Evolutionary conservation across 2,329 filamentous ascomycete species (phyloP), one percentile per base, ranked within the genome.

Genomic region (Gaeumannomyces tritici): DNA sequence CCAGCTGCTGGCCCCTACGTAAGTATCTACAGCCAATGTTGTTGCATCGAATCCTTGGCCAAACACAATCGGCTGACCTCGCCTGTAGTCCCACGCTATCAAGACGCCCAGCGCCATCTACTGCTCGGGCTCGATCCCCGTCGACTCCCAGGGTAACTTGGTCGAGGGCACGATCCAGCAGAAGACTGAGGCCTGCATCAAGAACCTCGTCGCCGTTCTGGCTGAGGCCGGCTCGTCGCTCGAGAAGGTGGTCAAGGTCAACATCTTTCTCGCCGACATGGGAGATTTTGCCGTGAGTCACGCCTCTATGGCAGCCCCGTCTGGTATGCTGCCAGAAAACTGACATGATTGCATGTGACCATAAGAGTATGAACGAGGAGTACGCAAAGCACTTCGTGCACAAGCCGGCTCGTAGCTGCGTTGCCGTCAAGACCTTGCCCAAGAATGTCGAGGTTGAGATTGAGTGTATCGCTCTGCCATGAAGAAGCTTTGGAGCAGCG

Each of bases 221-320:
- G 83, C 86, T 64, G 91, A 88, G 69, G 91, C 92, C 28, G 91
- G 90, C 62, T 93, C 89, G 27, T 85, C 83, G 61, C 83, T 98
- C 64, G 77, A 84, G 66, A 90, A 87, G 75, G 88, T 96, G 58
- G 90, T 97, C 78, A 96, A 97, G 83, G 89, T 92, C 69, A 91
- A 87, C 73, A 89, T 96, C 72, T 98, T 97, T 83, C 79, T 98
- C 65, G 88, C 89, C 60, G 89, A 96, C 76, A 98, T 98, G 93
- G 84, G 82, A 66, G 83, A 95, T 77, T 98, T 98, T 73, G 87
- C 83, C 60, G 81, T 83, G 71, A 68, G 80, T 73, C 24, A 31
- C 21, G 24, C 24, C 18, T n/a, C 28, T 26, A 11, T 42, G 27
- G 12, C 42, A 28, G 31, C 31, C 54, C 11, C 9, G 42, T 11